Conservation (phyloP, 441 rosid species). For the Pelargonium australe region DNA sequence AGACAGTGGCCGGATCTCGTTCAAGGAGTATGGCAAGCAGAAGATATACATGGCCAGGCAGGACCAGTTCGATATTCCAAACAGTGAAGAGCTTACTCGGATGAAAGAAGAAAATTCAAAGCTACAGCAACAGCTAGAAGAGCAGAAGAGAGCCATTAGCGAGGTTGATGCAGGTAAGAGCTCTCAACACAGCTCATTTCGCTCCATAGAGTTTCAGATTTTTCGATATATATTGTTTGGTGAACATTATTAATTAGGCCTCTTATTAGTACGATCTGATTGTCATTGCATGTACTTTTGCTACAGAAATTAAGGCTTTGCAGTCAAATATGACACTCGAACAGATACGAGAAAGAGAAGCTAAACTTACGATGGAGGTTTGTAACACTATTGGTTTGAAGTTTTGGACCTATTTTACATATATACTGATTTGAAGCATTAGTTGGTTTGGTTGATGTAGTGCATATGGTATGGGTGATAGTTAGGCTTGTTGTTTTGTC, state of each 20-base stretch:
- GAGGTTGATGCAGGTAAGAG: constrained; percentile 60
- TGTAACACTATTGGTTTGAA: not conserved
- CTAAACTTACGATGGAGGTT: constrained; percentile 51
- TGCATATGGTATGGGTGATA: not conserved
- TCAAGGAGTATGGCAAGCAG: constrained; percentile 93
- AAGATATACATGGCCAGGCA: constrained; percentile 82
- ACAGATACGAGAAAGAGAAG: constrained; percentile 57
- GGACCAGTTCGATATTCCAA: constrained; percentile 82
- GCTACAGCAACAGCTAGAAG: constrained; percentile 53
- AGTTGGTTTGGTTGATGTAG: not conserved
- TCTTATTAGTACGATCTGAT: not conserved
- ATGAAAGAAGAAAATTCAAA: constrained; percentile 75
- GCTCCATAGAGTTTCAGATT: not conserved
- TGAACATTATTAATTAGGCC: not conserved
- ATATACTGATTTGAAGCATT: not conserved
- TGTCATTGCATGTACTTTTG: constrained; percentile 10
- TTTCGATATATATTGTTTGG: not conserved
- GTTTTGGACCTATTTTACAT: not conserved
- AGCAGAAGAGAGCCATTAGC: constrained; percentile 45
- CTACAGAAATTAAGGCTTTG: constrained; percentile 58
- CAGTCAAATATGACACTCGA: constrained; percentile 72
- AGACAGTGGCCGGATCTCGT: constrained; percentile 61
- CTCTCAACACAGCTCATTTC: not conserved
- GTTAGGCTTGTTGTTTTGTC: not conserved
- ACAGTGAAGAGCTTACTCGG: constrained; percentile 63